phyloP scores from a whole-genome alignment of 2,329 filamentous ascomycete genomes.

The Arachnomyces sp. region DNA sequence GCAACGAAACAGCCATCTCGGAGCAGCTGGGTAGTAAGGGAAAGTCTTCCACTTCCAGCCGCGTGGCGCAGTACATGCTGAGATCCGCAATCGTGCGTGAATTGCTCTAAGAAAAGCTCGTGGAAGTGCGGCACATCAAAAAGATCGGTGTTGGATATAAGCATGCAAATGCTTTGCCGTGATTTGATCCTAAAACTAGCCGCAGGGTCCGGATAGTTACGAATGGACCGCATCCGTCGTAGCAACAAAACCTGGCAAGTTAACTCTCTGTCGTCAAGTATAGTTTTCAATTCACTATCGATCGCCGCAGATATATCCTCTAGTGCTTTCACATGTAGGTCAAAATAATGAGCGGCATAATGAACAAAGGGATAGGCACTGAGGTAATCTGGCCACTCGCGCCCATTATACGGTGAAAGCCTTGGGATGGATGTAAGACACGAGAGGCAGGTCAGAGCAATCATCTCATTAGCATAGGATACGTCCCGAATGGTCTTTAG shows the following conservation, averaged over 20 bases:
- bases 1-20: neutral
- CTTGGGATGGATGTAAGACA: neutral
- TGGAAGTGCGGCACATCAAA: neutral
- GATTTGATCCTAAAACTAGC: too few species aligned
- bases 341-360: slow-evolving; percentile 1
- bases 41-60: neutral
- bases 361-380: neutral
- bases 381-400: neutral
- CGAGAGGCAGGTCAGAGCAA: neutral
- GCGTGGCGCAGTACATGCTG: neutral
- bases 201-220: neutral
- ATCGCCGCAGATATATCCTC: neutral
- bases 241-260: neutral
- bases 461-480: neutral
- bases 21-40: neutral
- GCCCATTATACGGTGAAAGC: neutral
- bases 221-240: neutral
- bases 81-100: neutral
- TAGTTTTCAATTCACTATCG: neutral
- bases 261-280: neutral
- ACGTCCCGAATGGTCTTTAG: neutral
- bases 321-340: neutral
- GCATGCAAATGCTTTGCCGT: too few species aligned
- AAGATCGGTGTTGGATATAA: too few species aligned
- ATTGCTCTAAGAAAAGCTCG: neutral